These are phyloP conservation scores for Aechmea fasciata DNA, from an alignment of 176 grass and related monocot genomes.

Conservation along the genomic window DNA sequence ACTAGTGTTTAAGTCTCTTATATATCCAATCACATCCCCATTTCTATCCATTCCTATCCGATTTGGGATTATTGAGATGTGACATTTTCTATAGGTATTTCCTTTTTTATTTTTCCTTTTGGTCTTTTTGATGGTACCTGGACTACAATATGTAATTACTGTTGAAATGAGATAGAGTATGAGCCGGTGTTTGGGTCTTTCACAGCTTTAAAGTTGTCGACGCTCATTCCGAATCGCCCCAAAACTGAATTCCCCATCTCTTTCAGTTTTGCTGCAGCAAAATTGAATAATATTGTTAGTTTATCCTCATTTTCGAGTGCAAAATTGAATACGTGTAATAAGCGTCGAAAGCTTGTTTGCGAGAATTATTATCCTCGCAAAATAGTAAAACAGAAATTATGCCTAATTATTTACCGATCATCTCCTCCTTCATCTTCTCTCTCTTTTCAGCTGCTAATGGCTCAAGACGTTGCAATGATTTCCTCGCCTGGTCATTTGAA, in stretches of 20 bases:
- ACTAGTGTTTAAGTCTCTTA: no score
- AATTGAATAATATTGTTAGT: background rate
- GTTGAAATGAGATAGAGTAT: conserved; percentile 60
- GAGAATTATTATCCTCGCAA: background rate
- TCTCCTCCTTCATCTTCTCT: conserved; percentile 99
- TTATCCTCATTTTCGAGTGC: background rate
- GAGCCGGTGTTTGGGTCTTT: conserved; percentile 78
- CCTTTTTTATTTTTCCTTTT: no score
- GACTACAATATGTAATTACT: conserved; percentile 2
- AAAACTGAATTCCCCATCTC: conserved; percentile 73
- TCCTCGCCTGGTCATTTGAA: conserved; percentile 80
- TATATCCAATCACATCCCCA: no score
- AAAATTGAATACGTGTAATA: background rate
- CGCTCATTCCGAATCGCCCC: conserved; percentile 61
- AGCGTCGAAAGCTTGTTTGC: background rate
- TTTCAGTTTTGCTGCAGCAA: conserved; percentile 60
- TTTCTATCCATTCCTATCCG: no score
- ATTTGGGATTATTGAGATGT: no score
- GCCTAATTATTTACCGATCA: conserved; percentile 56
- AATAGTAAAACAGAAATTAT: background rate
- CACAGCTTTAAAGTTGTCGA: conserved; percentile 71
- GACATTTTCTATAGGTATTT: background rate
- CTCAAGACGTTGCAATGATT: conserved; percentile 55
- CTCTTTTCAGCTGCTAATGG: conserved; percentile 79
- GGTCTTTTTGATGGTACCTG: no score